A percentile compares a stretch with the other conserved stretches of the same genome.
phyloP scores from a whole-genome alignment of 78 protist species.

The slime mould (Dictyostelium discoideum) region dicty_2.7 NC_007091.3:1257501-1258000 shows the following conservation, averaged over 20 bases:
- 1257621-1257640: slow-evolving; percentile 35
- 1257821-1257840: background rate
- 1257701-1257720: slow-evolving; percentile 61
- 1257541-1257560: slow-evolving; percentile 72
- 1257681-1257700: slow-evolving; percentile 63
- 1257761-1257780: slow-evolving; percentile 29
- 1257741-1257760: slow-evolving; percentile 75
- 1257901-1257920: slow-evolving; percentile 73
- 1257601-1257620: slow-evolving; percentile 70
- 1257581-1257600: slow-evolving; percentile 48
- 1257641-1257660: slow-evolving; percentile 68
- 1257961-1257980: background rate
- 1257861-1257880: slow-evolving; percentile 44
- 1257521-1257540: slow-evolving; percentile 18
- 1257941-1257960: background rate
- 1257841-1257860: slow-evolving; percentile 53
- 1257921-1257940: slow-evolving; percentile 42
- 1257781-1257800: background rate
- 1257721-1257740: slow-evolving; percentile 67
- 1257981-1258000: background rate
- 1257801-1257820: background rate
- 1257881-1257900: slow-evolving; percentile 52
- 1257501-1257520: slow-evolving; percentile 49
- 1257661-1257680: slow-evolving; percentile 71
- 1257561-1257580: slow-evolving; percentile 30